These are phyloP conservation scores for Scheffersomyces amazonensis DNA, from an alignment of 805 yeast species.

Conservation along the genomic window DNA sequence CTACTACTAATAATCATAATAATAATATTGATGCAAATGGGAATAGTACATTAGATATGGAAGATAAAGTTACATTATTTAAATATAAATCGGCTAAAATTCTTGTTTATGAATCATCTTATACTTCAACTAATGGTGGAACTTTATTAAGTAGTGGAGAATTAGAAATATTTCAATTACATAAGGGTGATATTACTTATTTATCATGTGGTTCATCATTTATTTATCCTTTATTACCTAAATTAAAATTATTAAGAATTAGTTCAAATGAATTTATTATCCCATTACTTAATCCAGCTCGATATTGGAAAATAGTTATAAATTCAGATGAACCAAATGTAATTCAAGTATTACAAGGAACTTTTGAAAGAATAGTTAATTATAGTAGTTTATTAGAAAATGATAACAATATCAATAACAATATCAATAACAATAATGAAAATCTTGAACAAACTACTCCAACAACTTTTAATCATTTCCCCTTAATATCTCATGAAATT, in stretches of 20 bases:
- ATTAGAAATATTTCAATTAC: constrained; percentile 57
- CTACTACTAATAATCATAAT: too few relatives aligned
- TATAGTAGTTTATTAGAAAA: constrained; percentile 37
- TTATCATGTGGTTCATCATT: constrained; percentile 64
- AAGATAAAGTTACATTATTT: constrained; percentile 36
- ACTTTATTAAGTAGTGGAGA: constrained; percentile 58
- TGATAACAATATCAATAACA: background rate
- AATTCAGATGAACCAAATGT: constrained; percentile 25
- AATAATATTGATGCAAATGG: too few relatives aligned
- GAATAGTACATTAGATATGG: constrained; percentile 18
- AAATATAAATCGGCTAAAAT: constrained; percentile 28
- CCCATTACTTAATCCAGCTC: constrained; percentile 69
- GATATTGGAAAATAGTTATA: constrained; percentile 64
- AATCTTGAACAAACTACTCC: background rate
- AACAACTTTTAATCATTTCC: background rate
- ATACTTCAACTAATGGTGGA: constrained; percentile 28
- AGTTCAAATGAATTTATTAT: constrained; percentile 49
- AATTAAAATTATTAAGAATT: constrained; percentile 54
- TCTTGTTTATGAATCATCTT: constrained; percentile 32
- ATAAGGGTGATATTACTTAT: constrained; percentile 56
- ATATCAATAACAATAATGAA: background rate
- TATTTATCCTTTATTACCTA: constrained; percentile 72
- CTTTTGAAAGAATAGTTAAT: constrained; percentile 39
- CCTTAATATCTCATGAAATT: constrained; percentile 15
- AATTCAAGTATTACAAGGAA: constrained; percentile 26